These are phyloP conservation scores for Vaccinium myrtillus DNA, from an alignment of 148 eudicot genomes.

Conservation along the genomic window DNA sequence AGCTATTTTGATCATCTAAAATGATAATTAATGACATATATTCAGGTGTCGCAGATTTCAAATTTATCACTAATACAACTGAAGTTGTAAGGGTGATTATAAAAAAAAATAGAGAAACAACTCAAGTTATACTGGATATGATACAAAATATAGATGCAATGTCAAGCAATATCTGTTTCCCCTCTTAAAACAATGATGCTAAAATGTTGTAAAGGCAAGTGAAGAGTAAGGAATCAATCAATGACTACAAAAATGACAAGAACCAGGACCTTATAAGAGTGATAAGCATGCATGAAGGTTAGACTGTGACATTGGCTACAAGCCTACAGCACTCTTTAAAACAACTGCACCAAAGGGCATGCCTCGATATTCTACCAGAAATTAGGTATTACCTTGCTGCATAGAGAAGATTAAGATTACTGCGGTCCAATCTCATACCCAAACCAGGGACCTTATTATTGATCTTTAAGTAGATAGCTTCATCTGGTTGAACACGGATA, in stretches of 20 bases:
- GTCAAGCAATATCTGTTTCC: background rate
- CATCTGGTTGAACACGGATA: conserved; percentile 93
- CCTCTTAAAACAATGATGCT: background rate
- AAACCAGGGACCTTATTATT: conserved; percentile 97
- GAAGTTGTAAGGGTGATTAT: background rate
- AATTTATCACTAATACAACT: background rate
- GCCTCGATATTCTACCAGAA: conserved; percentile 3
- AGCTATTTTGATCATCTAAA: background rate
- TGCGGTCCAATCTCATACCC: conserved; percentile 90
- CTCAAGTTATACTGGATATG: background rate
- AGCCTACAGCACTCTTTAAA: background rate
- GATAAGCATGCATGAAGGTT: background rate
- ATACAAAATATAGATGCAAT: background rate
- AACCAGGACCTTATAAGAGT: background rate
- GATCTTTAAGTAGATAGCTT: conserved; percentile 84
- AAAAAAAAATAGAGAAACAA: too few species aligned
- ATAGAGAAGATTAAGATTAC: conserved; percentile 89
- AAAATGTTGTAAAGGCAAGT: background rate
- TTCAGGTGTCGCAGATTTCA: background rate
- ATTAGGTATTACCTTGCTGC: conserved; percentile 63
- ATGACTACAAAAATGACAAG: background rate
- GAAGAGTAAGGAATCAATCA: background rate
- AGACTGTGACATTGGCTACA: background rate
- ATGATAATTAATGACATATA: background rate
- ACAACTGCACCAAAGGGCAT: background rate